Percentiles rank a stretch among this genome's conserved stretches.
Conservation (phyloP, 2,329 filamentous ascomycete genomes). For the Diaporthe capsici region DNA sequence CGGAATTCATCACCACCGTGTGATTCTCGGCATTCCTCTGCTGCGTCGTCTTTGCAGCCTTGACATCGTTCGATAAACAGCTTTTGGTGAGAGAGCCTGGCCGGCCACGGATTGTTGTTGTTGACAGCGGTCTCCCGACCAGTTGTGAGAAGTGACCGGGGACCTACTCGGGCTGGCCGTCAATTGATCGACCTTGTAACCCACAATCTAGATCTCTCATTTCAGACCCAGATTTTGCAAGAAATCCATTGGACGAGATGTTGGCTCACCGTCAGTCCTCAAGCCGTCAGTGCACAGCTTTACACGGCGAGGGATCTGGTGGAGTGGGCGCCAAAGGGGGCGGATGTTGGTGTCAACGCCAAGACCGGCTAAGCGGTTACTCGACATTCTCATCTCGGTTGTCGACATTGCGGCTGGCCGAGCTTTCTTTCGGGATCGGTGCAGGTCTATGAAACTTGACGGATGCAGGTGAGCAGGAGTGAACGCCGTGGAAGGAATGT, state of each 20-base stretch:
- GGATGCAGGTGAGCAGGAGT: conserved; percentile 23
- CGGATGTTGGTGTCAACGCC: conserved; percentile 15
- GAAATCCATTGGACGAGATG: neutral
- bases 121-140: conserved; percentile 14
- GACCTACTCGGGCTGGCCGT: conserved; percentile 13
- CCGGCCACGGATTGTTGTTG: neutral
- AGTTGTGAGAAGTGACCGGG: neutral
- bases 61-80: neutral
- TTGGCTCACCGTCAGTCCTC: conserved; percentile 13
- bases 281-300: neutral
- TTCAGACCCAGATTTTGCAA: conserved; percentile 10
- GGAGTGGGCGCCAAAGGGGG: conserved; percentile 21
- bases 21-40: neutral
- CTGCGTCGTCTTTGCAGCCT: neutral
- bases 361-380: conserved; percentile 26
- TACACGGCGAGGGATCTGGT: neutral
- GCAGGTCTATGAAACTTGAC: conserved; percentile 19
- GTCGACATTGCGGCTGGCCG: conserved; percentile 30
- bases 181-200: conserved; percentile 26
- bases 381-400: conserved; percentile 28
- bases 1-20: neutral
- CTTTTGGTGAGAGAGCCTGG: neutral
- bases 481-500: neutral
- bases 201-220: conserved; percentile 28
- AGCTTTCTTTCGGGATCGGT: conserved; percentile 23